A percentile compares a stretch with the other conserved stretches of the same genome.
phyloP scores from a whole-genome alignment of 495 filamentous ascomycete genomes.

The Aspergillus cavernicola region DNA sequence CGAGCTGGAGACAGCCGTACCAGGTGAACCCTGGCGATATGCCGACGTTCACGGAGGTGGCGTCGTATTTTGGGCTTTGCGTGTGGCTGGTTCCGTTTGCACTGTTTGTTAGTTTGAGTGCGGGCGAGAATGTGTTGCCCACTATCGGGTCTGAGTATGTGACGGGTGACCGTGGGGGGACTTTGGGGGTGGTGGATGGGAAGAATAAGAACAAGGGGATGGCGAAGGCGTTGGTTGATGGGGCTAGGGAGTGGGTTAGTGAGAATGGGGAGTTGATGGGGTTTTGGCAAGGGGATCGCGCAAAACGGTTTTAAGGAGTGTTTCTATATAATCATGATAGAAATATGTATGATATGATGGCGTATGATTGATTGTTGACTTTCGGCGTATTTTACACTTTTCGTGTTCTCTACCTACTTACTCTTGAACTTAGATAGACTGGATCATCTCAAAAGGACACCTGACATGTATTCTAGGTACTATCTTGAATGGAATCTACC shows the following conservation, averaged over 20 bases:
- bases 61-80: constrained; percentile 92
- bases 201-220: constrained; percentile 71
- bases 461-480: background rate
- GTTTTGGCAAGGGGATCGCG: constrained; percentile 55
- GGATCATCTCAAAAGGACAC: background rate
- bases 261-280: constrained; percentile 72
- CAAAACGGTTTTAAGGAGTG: constrained; percentile 36
- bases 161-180: constrained; percentile 50
- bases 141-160: constrained; percentile 72
- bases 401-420: too few relatives aligned
- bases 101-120: constrained; percentile 87
- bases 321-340: background rate
- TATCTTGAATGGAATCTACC: background rate
- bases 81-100: constrained; percentile 97
- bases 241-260: constrained; percentile 65
- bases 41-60: constrained; percentile 90
- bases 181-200: constrained; percentile 37
- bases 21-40: constrained; percentile 52
- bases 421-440: background rate
- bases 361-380: background rate
- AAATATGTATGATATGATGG: background rate
- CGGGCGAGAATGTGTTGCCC: constrained; percentile 90
- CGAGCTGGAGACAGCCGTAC: constrained; percentile 53
- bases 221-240: constrained; percentile 85
- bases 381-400: too few relatives aligned